Base-by-base conservation (phyloP, 164 flowering plant species). In the Dillenia suffruticosa region DNA sequence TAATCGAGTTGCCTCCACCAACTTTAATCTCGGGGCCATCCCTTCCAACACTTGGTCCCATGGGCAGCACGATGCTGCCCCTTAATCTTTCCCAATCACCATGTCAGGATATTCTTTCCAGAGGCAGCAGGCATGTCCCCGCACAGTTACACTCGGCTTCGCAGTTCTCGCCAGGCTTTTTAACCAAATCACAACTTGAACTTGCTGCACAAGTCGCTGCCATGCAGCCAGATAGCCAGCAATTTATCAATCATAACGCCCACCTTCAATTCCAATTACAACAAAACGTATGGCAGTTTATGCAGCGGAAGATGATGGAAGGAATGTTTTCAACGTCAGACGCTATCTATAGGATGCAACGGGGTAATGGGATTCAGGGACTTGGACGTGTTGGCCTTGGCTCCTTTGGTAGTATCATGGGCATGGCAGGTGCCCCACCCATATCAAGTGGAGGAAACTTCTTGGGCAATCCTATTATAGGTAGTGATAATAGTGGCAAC, bases 281-380 rank as follows among this genome's bases (percentile, higher is more conserved):
- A 50, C 72, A 69, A 60, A 56, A 44, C 40, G 59, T 55, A 50
- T 40, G 58, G 50, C 73, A 58, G 44, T 9, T 57, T 16, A 45
- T 57, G 59, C 70, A 59, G 58, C 40, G 63, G n/a, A 68, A 56
- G 46, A 44, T 46, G 62, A 64, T 69, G 60, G 49, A 55, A 45
- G 69, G 69, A 49, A 68, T 10, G 19, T 58, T n/a, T 12, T 44
- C 9, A 54, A 64, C 60, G 40, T 55, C 58, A 59, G 65, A 44
- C 32, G 46, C 53, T 24, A 40, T 44, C 9, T 59, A 56, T 24
- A 49, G 17, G 46, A 51, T 58, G 53, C 58, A 57, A n/a, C 49
- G n/a, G 11, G 44, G 54, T 54, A 59, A 52, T 12, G 59, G 72
- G 12, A 44, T 56, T 15, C 59, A 52, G 22, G 70, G 64, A 43